Base-by-base conservation (phyloP, 306 rosid genomes). In the Malus sieversii region DNA sequence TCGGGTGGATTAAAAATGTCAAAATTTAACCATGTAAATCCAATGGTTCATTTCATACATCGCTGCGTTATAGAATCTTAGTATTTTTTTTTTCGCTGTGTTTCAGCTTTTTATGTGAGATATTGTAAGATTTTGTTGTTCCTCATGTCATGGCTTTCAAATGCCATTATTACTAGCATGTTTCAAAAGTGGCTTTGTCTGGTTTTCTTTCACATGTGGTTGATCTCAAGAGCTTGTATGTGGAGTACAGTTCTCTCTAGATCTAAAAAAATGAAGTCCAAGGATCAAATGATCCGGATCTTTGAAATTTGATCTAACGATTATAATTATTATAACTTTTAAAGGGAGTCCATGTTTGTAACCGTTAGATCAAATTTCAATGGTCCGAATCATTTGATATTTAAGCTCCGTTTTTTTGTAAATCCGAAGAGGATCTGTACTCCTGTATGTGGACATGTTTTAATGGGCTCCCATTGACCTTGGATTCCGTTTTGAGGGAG, bases 141-240 rank as follows among this genome's bases (percentile, higher is more conserved):
- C 58, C 51, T 73, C 72, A 33, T 66, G 22, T 73, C 70, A 42
- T 62, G 22, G 70, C 72, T 59, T 65, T 83, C 65, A 72, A n/a
- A 0, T 67, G 68, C 40, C 89, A 86, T 75, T 77, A 84, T 87
- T 86, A 83, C 73, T 40, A 23, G 78, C 86, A 86, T 81, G 85
- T 87, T 84, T 85, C 85, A 85, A 64, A 82, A 82, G 67, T 74
- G 71, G 33, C 25, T 10, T 73, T 70, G 71, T 75, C 68, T 83
- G 66, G 61, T 55, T 64, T 72, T 69, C 59, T 59, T 65, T 64
- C 35, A 42, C 42, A 70, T 23, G 67, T 79, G 83, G 78, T 72
- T 71, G 72, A 60, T 60, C 69, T 27, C 10, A 32, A 27, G 66
- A n/a, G 73, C 59, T 27, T 71, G 69, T 65, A 42, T 61, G 55